Conservation (phyloP, 2,329 filamentous ascomycete species). For the Penicillium frequentans region DNA sequence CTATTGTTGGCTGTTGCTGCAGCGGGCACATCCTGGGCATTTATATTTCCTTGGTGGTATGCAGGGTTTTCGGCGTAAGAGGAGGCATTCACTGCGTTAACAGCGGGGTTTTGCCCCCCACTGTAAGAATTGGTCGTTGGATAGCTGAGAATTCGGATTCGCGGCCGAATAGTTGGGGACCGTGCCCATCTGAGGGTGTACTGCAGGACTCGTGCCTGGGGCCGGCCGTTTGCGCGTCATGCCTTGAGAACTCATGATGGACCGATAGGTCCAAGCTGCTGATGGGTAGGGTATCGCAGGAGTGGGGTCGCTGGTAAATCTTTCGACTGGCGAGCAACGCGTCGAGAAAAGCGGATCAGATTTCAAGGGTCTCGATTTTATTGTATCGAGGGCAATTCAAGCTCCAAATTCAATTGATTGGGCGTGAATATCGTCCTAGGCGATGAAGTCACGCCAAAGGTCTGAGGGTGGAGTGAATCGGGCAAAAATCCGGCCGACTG, state of each 20-base stretch:
- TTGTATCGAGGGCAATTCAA: conserved; percentile 4
- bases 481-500: conserved; percentile 11
- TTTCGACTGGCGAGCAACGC: neutral
- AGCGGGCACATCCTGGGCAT: conserved; percentile 53
- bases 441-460: conserved; percentile 12
- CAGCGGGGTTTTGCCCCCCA: conserved; percentile 53
- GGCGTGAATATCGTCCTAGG: conserved; percentile 17
- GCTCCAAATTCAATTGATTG: conserved; percentile 7
- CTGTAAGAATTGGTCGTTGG: conserved; percentile 55
- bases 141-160: conserved; percentile 46
- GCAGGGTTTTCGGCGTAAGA: conserved; percentile 44
- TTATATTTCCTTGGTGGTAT: conserved; percentile 32
- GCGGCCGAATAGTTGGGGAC: conserved; percentile 48
- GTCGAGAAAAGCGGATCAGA: neutral
- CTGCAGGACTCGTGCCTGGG: conserved; percentile 67
- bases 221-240: conserved; percentile 69
- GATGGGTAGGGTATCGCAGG: neutral
- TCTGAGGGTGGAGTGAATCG: conserved; percentile 4
- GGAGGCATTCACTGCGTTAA: conserved; percentile 27
- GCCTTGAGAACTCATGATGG: conserved; percentile 43
- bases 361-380: neutral
- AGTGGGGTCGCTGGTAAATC: neutral
- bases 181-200: conserved; percentile 55
- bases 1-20: conserved; percentile 42
- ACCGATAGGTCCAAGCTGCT: neutral